Conservation (phyloP, 192 early-diverging fungal genomes). For the Kickxella alabastrina region DNA sequence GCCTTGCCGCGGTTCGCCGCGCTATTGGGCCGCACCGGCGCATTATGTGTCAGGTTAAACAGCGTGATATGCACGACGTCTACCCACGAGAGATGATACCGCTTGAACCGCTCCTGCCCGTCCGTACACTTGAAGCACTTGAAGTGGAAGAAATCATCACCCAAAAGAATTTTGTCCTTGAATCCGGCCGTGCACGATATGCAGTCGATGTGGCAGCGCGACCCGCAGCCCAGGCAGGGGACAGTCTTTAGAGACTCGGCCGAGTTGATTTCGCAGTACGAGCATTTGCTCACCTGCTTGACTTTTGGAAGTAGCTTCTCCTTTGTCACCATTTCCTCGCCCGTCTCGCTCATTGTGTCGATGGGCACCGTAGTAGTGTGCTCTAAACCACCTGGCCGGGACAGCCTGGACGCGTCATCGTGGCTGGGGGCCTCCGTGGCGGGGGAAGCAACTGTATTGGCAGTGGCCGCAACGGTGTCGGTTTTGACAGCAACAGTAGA, state of each 20-base stretch:
- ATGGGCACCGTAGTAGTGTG: conserved; percentile 20
- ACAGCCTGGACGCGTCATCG: too few species aligned
- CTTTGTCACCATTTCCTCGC: conserved; percentile 49
- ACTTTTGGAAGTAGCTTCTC: conserved; percentile 49
- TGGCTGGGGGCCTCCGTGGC: too few species aligned
- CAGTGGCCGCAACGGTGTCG: too few species aligned
- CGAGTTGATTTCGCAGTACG: conserved; percentile 50
- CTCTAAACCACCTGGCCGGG: too few species aligned
- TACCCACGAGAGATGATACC: conserved; percentile 58
- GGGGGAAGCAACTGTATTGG: too few species aligned
- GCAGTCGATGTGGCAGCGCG: conserved; percentile 57
- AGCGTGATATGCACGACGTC: conserved; percentile 67
- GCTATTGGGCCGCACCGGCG: conserved; percentile 21
- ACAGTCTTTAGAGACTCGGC: conserved; percentile 53
- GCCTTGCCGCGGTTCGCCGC: conserved; percentile 16
- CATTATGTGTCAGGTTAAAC: conserved; percentile 59
- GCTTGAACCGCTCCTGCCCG: conserved; percentile 55
- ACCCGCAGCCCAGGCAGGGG: conserved; percentile 48
- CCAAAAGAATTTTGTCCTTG: conserved; percentile 56
- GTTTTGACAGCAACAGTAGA: too few species aligned
- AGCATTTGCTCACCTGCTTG: conserved; percentile 52
- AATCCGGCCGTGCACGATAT: conserved; percentile 54
- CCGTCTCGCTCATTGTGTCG: conserved; percentile 48
- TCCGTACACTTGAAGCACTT: conserved; percentile 55
- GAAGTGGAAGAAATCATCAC: conserved; percentile 69